These are phyloP conservation scores for Metschnikowia anglica DNA, from an alignment of 805 yeast species.

Conservation along the genomic window DNA sequence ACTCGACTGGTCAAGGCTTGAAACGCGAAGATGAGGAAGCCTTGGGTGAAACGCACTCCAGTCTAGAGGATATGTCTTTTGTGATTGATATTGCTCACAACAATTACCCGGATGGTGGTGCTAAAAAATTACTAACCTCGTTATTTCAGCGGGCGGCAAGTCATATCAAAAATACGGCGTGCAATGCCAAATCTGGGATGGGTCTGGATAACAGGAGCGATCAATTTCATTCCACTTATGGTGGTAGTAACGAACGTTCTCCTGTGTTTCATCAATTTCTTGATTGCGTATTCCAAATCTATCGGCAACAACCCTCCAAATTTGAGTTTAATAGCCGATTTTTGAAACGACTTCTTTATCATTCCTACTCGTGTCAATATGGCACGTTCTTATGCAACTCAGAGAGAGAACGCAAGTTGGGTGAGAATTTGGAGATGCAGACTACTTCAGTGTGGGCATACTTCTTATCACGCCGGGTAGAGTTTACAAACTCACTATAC, in stretches of 20 bases:
- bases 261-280: slow-evolving; percentile 94
- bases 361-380: slow-evolving; percentile 89
- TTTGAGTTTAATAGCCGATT: slow-evolving; percentile 92
- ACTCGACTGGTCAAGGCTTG: slow-evolving; percentile 9
- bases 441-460: slow-evolving; percentile 94
- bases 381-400: slow-evolving; percentile 82
- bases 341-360: slow-evolving; percentile 79
- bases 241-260: slow-evolving; percentile 49
- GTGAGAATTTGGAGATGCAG: slow-evolving; percentile 37
- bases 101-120: slow-evolving; percentile 4
- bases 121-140: slow-evolving; percentile 34
- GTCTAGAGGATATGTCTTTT: not conserved
- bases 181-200: slow-evolving; percentile 27
- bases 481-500: slow-evolving; percentile 61
- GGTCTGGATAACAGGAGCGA: slow-evolving; percentile 4
- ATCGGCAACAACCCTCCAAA: slow-evolving; percentile 62
- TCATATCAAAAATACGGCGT: slow-evolving; percentile 41
- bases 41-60: not conserved
- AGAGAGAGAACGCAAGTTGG: slow-evolving; percentile 56
- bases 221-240: slow-evolving; percentile 19
- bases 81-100: not conserved
- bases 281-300: slow-evolving; percentile 82
- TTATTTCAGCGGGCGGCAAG: slow-evolving; percentile 41
- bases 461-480: slow-evolving; percentile 69
- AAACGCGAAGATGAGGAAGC: slow-evolving; percentile 3